phyloP scores from a whole-genome alignment of 768 basidiomycete species.

The Xanthoconium purpureum region DNA sequence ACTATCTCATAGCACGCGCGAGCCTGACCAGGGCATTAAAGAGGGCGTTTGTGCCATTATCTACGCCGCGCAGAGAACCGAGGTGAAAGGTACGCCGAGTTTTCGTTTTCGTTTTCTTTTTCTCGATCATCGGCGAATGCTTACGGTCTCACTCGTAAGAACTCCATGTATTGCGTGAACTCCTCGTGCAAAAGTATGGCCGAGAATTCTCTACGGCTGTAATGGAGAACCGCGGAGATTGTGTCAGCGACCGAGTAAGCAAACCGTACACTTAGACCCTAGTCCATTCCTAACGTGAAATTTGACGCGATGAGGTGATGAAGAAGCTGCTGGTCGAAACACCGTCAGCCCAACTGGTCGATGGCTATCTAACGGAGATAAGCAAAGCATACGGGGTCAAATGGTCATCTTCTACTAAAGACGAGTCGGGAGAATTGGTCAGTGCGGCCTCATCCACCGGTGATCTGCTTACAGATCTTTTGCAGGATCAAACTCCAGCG shows the following conservation, averaged over 20 bases:
- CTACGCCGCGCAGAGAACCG: constrained; percentile 87
- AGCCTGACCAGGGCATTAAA: constrained; percentile 81
- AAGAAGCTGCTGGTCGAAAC: constrained; percentile 70
- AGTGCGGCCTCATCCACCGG: constrained; percentile 8
- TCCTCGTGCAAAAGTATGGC: constrained; percentile 95
- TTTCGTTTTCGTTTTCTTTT: too few relatives aligned
- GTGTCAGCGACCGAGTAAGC: constrained; percentile 81
- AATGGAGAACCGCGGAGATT: constrained; percentile 78
- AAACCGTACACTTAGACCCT: background rate
- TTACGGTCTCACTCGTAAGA: constrained; percentile 43
- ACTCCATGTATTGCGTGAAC: constrained; percentile 84
- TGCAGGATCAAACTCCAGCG: constrained; percentile 9
- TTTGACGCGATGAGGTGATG: constrained; percentile 50
- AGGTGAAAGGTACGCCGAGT: constrained; percentile 66
- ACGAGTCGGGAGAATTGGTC: constrained; percentile 40
- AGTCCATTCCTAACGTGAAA: constrained; percentile 2
- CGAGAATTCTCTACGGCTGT: constrained; percentile 84
- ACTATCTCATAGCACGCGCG: constrained; percentile 51
- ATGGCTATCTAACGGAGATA: constrained; percentile 87
- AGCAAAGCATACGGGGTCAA: constrained; percentile 79
- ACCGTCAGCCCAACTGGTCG: constrained; percentile 72
- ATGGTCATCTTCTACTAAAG: constrained; percentile 50
- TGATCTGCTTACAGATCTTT: constrained; percentile 1
- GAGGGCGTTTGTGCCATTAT: constrained; percentile 91
- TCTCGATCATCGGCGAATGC: background rate